Evolutionary conservation across 495 filamentous ascomycete genomes (phyloP), one percentile per base, ranked within the genome.

Genomic region (Recurvomyces mirabilis): DNA sequence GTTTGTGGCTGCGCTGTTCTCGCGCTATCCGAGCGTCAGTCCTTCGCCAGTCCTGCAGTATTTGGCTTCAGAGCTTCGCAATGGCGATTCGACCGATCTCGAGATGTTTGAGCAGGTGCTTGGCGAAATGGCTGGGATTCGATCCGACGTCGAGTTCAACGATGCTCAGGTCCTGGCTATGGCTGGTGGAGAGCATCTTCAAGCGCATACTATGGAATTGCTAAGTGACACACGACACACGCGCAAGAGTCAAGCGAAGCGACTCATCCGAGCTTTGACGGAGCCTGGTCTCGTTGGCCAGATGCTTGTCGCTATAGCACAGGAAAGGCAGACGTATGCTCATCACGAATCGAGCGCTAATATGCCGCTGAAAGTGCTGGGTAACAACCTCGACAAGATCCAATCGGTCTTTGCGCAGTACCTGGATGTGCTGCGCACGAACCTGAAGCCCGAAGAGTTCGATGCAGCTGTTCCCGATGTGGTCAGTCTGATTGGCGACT

Each of bases 91-190:
- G 0, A 85, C 81, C 13, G 88, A 94, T 54, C 69, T 96, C 2
- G 81, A 93, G 39, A 79, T 99, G 40, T 60, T 99, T 32, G 80
- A 91, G 58, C 81, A 95, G 52, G 65, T 96, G 29, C 82, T 94
- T 35, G 78, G 72, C 23, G 84, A 83, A 3, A 95, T 96, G 93
- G 82, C 83, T 12, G 93, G 93, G 25, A 84, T 99, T 28, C 78
- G 87, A 18, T 78, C 87, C 0, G 82, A 87, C 52, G 68, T 77
- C 28, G 81, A 84, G 56, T 84, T 93, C 49, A 95, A 83, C 26
- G 91, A 99, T 41, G 65, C 74, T 11, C 88, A 95, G 58, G 71
- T 93, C 4, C 71, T 77, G 38, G 85, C 82, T 12, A 82, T 99
- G 75, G 82, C 84, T 12, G 87, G 87, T 39, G 89, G 91, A 7